A percentile compares a stretch with the other conserved stretches of the same genome.
These are phyloP conservation scores for Wickerhamiella sergipiensis DNA, from an alignment of 805 yeast species.

Conservation along the genomic window DNA sequence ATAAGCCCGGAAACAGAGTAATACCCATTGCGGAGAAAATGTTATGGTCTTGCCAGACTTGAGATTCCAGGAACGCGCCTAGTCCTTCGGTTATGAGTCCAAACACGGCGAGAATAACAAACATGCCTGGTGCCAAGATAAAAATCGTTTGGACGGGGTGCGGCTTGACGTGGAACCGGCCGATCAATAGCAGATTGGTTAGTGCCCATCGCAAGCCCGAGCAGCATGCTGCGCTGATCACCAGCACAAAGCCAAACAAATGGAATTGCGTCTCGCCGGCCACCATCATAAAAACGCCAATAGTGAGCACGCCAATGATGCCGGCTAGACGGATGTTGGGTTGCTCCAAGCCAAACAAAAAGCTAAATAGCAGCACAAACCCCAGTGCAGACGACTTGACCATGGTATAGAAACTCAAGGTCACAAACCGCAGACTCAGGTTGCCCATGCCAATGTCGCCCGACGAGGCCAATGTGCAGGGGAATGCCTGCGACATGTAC, in stretches of 20 bases:
- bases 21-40: constrained; percentile 39
- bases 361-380: constrained; percentile 81
- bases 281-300: constrained; percentile 84
- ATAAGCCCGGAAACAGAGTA: constrained; percentile 65
- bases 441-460: constrained; percentile 93
- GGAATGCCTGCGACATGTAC: constrained; percentile 44
- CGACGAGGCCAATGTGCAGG: constrained; percentile 78
- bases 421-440: constrained; percentile 62
- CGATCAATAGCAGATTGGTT: constrained; percentile 67
- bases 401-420: constrained; percentile 82
- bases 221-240: constrained; percentile 62
- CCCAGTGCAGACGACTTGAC: constrained; percentile 78
- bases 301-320: constrained; percentile 66
- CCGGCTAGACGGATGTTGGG: constrained; percentile 52
- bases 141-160: constrained; percentile 75
- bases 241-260: constrained; percentile 54
- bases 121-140: constrained; percentile 78
- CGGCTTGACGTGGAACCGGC: constrained; percentile 24
- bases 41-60: constrained; percentile 56
- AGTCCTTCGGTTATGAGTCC: constrained; percentile 66
- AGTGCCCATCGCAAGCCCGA: constrained; percentile 93
- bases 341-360: constrained; percentile 62
- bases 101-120: constrained; percentile 40
- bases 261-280: constrained; percentile 27
- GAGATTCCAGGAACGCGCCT: constrained; percentile 34